Evolutionary conservation across 129 eudicot species (phyloP).

Genomic region (Pulicaria dysenterica): DNA sequence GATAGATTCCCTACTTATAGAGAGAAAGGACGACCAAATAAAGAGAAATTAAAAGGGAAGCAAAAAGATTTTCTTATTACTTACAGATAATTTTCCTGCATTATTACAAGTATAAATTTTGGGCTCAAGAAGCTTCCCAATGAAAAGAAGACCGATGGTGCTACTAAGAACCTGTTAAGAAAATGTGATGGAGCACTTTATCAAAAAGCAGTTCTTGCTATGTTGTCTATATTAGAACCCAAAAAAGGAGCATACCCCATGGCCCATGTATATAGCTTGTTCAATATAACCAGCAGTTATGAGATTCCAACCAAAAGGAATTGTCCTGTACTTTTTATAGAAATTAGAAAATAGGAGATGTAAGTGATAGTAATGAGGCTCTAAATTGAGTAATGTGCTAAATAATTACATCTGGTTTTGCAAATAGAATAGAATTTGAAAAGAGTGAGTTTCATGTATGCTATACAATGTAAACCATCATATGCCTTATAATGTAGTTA

Average conservation of each 20-base stretch:
- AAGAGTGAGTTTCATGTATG: too few relatives aligned
- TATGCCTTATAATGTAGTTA: neutral
- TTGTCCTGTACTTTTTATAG: slow-evolving; percentile 64
- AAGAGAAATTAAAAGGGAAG: neutral
- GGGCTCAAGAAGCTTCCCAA: slow-evolving; percentile 96
- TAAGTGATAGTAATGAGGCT: slow-evolving; percentile 13
- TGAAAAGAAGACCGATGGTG: slow-evolving; percentile 79
- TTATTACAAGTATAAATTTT: too few relatives aligned
- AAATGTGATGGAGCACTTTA: slow-evolving; percentile 10
- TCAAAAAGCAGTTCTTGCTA: slow-evolving; percentile 5
- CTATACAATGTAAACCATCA: too few relatives aligned
- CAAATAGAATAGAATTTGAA: neutral
- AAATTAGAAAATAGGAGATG: slow-evolving; percentile 14
- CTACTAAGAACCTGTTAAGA: slow-evolving; percentile 71
- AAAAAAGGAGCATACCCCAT: slow-evolving; percentile 64
- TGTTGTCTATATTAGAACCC: neutral
- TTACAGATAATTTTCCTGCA: slow-evolving; percentile 86
- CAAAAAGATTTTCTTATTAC: slow-evolving; percentile 30
- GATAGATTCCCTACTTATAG: neutral
- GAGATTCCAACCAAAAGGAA: slow-evolving; percentile 99
- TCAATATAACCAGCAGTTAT: slow-evolving; percentile 92
- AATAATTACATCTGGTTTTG: neutral
- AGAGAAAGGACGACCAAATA: slow-evolving; percentile 15
- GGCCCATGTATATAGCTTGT: slow-evolving; percentile 74
- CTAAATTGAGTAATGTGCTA: neutral